Percentiles rank a stretch among this genome's conserved stretches.
Evolutionary conservation across 345 rosid genomes (phyloP).

Genomic region (Sisymbrium irio): DNA sequence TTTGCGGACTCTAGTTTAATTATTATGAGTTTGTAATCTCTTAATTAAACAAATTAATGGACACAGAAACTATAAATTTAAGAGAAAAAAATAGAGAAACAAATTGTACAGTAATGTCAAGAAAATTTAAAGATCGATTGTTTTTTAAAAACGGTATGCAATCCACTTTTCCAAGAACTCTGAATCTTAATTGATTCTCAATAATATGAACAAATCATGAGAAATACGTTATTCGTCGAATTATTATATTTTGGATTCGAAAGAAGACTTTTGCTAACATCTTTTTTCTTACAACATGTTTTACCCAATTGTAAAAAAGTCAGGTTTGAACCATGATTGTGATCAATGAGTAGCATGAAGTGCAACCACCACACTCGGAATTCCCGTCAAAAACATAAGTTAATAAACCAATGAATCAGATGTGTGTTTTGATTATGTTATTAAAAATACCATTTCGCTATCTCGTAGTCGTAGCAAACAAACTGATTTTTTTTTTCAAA

Average conservation of each 20-base stretch:
- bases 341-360: constrained; percentile 17
- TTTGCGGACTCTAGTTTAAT: neutral
- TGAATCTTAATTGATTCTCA: neutral
- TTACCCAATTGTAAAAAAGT: neutral
- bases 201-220: neutral
- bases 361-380: constrained; percentile 23
- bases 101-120: neutral
- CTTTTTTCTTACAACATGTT: neutral
- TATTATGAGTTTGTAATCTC: neutral
- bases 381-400: neutral
- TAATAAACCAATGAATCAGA: neutral
- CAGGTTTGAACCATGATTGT: constrained; percentile 19
- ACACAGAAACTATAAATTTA: neutral
- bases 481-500: neutral
- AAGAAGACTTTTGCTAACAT: neutral
- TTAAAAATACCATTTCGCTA: neutral
- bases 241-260: neutral
- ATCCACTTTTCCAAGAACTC: neutral
- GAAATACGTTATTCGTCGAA: neutral
- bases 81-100: neutral
- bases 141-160: neutral
- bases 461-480: neutral
- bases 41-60: neutral
- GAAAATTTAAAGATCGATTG: neutral
- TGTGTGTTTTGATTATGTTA: neutral